These are phyloP conservation scores for Flaveria robusta DNA, from an alignment of 129 eudicot species.

Conservation along the genomic window DNA sequence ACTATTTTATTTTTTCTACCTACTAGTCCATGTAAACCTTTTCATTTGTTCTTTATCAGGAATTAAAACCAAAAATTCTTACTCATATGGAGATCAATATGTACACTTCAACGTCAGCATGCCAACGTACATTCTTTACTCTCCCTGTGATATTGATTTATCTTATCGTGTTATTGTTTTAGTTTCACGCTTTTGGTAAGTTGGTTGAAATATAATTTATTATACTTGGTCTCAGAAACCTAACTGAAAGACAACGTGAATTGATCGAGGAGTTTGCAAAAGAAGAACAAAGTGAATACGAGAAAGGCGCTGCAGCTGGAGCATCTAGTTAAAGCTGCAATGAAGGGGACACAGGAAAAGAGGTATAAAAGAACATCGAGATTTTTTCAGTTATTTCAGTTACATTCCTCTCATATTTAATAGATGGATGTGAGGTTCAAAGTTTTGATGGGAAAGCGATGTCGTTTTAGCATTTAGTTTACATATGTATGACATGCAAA, in stretches of 20 bases:
- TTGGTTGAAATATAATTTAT: neutral
- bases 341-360: neutral
- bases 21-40: neutral
- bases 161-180: neutral
- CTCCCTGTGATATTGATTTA: neutral
- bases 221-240: constrained; percentile 44
- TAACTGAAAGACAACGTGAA: constrained; percentile 80
- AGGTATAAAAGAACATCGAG: neutral
- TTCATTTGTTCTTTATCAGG: constrained; percentile 47
- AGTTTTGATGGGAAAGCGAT: constrained; percentile 35
- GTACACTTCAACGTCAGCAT: constrained; percentile 96
- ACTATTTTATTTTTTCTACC: neutral
- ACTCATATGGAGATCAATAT: constrained; percentile 74
- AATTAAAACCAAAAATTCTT: constrained; percentile 68
- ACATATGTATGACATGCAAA: constrained; percentile 18
- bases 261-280: constrained; percentile 76
- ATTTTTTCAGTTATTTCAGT: constrained; percentile 22
- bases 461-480: constrained; percentile 17
- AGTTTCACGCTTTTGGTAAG: neutral
- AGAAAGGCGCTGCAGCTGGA: constrained; percentile 74
- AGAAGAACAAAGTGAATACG: constrained; percentile 70
- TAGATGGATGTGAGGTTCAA: constrained; percentile 16
- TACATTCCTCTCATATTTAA: constrained; percentile 16
- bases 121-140: constrained; percentile 60
- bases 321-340: constrained; percentile 54